phyloP scores from a whole-genome alignment of 2,329 filamentous ascomycete species.

The Dactylella cylindrospora region DNA sequence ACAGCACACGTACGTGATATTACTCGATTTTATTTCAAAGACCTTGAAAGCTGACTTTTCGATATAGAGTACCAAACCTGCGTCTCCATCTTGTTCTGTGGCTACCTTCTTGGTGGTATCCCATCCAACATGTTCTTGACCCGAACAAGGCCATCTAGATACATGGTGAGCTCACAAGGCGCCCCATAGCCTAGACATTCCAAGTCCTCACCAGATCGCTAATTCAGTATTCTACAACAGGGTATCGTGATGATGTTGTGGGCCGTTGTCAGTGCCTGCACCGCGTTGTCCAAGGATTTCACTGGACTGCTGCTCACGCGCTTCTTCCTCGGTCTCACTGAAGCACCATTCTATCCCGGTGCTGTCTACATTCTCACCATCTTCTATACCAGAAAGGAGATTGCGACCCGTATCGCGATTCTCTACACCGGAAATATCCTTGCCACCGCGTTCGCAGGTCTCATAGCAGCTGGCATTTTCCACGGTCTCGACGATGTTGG shows the following conservation, averaged over 20 bases:
- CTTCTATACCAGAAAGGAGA: constrained; percentile 66
- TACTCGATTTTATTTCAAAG: background rate
- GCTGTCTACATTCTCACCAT: constrained; percentile 65
- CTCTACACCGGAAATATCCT: constrained; percentile 64
- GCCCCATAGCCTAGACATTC: no score
- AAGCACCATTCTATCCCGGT: constrained; percentile 62
- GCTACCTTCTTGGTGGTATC: constrained; percentile 50
- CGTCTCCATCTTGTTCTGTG: constrained; percentile 53
- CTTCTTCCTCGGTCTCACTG: constrained; percentile 54
- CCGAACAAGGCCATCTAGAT: constrained; percentile 50
- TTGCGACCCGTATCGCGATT: constrained; percentile 60
- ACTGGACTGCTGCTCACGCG: constrained; percentile 54
- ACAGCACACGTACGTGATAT: constrained; percentile 49
- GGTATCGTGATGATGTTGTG: constrained; percentile 51
- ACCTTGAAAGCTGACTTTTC: no score
- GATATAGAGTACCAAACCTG: constrained; percentile 54
- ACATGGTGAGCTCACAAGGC: constrained; percentile 47
- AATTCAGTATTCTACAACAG: constrained; percentile 47
- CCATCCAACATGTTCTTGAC: constrained; percentile 52
- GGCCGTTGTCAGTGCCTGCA: constrained; percentile 54
- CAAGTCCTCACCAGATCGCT: constrained; percentile 34
- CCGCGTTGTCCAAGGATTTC: constrained; percentile 54
- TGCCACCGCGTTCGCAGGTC: constrained; percentile 63
- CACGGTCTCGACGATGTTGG: constrained; percentile 60
- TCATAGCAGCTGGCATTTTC: constrained; percentile 63